Conservation (phyloP, 2,329 filamentous ascomycete species). For the Cytospora piceae region DNA sequence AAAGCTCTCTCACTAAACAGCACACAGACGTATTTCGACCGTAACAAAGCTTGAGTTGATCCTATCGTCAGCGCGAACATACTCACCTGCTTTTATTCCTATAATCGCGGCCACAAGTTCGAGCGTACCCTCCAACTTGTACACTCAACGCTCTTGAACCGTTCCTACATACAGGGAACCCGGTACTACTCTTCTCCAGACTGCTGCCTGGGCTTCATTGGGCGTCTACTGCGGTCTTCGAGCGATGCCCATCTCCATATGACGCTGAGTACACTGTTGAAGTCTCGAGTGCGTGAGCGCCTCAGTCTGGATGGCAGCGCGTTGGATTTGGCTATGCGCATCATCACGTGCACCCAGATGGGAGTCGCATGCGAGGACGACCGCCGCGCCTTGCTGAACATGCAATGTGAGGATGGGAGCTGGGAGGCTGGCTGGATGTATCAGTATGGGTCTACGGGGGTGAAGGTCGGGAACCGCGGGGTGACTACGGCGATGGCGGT, state of each 20-base stretch:
- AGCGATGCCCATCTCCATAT: slow-evolving; percentile 32
- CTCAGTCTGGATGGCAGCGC: slow-evolving; percentile 35
- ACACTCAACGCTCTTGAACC: slow-evolving; percentile 31
- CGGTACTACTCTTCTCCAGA: slow-evolving; percentile 40
- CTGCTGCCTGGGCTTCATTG: slow-evolving; percentile 39
- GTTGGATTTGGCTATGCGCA: slow-evolving; percentile 37
- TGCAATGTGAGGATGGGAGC: slow-evolving; percentile 41
- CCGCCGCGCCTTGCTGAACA: slow-evolving; percentile 31
- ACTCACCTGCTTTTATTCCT: slow-evolving; percentile 39
- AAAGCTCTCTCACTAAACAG: neutral
- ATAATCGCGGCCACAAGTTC: slow-evolving; percentile 34
- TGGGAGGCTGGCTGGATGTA: slow-evolving; percentile 38
- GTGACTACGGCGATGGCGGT: slow-evolving; percentile 31
- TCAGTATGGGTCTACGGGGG: slow-evolving; percentile 30
- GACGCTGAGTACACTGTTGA: slow-evolving; percentile 34
- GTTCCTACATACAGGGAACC: slow-evolving; percentile 40
- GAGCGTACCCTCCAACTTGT: slow-evolving; percentile 36
- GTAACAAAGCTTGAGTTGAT: slow-evolving; percentile 35
- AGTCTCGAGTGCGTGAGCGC: slow-evolving; percentile 34
- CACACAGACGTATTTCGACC: slow-evolving; percentile 39
- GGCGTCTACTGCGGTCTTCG: slow-evolving; percentile 33
- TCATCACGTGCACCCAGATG: slow-evolving; percentile 37
- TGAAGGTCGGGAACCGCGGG: slow-evolving; percentile 31
- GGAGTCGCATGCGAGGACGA: slow-evolving; percentile 31
- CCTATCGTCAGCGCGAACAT: slow-evolving; percentile 40